These are phyloP conservation scores for Blastocrithidia nonstop DNA, from an alignment of 208 protist species.

Conservation along the genomic window DNA sequence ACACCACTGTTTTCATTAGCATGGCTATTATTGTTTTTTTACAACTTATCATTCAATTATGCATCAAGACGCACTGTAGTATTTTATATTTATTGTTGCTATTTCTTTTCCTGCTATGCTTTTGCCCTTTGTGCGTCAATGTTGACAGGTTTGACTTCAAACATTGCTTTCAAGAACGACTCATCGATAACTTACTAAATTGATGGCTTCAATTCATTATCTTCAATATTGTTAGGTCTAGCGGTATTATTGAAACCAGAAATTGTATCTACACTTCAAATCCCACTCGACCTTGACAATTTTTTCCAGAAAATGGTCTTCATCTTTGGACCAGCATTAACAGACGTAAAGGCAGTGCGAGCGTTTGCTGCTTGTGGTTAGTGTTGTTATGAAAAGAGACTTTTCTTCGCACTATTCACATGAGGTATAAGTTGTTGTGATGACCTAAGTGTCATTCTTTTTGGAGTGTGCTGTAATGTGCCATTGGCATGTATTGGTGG, in stretches of 20 bases:
- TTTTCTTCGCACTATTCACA: too few species aligned
- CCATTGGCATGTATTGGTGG: too few species aligned
- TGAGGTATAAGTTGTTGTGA: too few species aligned
- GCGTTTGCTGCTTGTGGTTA: slow-evolving; percentile 5
- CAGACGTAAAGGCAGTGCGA: slow-evolving; percentile 7
- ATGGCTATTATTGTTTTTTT: too few species aligned
- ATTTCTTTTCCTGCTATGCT: slow-evolving; percentile 10
- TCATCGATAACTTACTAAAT: slow-evolving; percentile 48
- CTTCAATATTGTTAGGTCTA: slow-evolving; percentile 1
- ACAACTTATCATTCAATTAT: too few species aligned
- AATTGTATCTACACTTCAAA: slow-evolving; percentile 18
- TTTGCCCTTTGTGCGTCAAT: slow-evolving; percentile 3
- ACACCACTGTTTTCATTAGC: too few species aligned
- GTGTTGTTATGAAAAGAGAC: too few species aligned
- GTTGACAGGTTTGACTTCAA: slow-evolving; percentile 22
- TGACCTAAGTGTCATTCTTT: too few species aligned
- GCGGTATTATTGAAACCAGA: slow-evolving; percentile 8
- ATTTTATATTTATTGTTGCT: slow-evolving; percentile 29
- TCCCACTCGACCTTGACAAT: slow-evolving; percentile 24
- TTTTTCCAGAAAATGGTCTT: slow-evolving; percentile 81
- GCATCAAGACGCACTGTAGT: too few species aligned
- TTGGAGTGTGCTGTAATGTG: too few species aligned
- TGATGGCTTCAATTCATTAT: too few species aligned
- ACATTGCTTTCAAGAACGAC: slow-evolving; percentile 35
- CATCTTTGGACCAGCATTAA: slow-evolving; percentile 26